phyloP scores from a whole-genome alignment of 441 rosid genomes.

The Erodium chrysanthum region DNA sequence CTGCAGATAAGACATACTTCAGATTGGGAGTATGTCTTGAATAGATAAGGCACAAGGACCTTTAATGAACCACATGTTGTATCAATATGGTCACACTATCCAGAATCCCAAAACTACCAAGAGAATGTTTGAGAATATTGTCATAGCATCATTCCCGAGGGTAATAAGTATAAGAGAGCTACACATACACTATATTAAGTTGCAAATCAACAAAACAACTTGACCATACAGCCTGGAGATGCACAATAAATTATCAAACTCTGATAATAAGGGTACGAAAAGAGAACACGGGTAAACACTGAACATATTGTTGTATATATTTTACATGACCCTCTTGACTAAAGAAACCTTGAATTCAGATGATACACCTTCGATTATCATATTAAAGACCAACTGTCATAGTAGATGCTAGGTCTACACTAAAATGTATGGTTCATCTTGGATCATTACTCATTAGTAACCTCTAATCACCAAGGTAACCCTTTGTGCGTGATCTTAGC shows the following conservation, averaged over 20 bases:
- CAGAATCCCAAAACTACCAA: background rate
- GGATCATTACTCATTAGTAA: background rate
- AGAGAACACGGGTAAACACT: background rate
- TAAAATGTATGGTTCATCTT: background rate
- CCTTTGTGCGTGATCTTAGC: too few species aligned
- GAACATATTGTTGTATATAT: background rate
- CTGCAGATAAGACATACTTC: background rate
- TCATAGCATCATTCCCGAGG: background rate
- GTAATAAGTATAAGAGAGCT: background rate
- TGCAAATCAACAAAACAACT: background rate
- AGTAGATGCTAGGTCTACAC: background rate
- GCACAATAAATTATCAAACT: background rate
- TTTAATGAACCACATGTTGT: background rate
- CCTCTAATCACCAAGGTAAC: background rate
- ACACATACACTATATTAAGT: background rate
- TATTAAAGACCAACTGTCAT: background rate
- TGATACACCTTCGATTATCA: background rate
- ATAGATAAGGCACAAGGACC: background rate
- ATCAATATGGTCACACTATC: background rate
- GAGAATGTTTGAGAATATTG: background rate
- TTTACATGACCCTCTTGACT: background rate
- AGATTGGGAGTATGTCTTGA: background rate
- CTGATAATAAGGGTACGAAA: background rate
- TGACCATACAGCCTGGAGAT: background rate
- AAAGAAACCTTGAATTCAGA: background rate